Evolutionary conservation across 805 yeast species (phyloP).

Genomic region (Saturnispora dispora): DNA sequence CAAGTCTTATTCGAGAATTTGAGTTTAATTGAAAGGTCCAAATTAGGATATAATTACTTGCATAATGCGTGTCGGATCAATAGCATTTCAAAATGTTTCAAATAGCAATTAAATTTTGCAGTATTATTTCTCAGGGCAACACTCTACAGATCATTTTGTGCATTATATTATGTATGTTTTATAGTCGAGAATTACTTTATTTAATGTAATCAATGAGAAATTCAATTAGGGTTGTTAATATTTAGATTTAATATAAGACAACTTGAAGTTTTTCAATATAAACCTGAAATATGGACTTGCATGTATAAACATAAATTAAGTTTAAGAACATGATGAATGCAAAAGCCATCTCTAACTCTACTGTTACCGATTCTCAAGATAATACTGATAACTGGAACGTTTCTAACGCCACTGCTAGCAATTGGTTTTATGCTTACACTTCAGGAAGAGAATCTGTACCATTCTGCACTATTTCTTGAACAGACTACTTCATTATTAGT

Average conservation of each 20-base stretch:
- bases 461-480: constrained; percentile 2
- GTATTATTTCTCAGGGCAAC: background rate
- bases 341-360: background rate
- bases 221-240: background rate
- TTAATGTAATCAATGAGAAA: background rate
- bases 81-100: background rate
- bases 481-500: background rate
- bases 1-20: background rate
- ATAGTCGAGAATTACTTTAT: background rate
- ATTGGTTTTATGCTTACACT: background rate
- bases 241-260: background rate
- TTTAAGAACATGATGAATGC: background rate
- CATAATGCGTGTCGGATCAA: background rate
- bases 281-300: background rate
- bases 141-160: background rate
- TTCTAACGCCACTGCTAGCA: background rate
- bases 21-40: background rate
- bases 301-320: background rate
- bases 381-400: constrained; percentile 1
- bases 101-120: background rate
- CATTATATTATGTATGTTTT: background rate
- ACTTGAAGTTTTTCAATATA: background rate
- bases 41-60: background rate
- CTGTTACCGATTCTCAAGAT: background rate
- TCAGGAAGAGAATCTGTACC: background rate